phyloP scores from a whole-genome alignment of 225 moss, liverwort and hornwort genomes.

The Physcomitrellopsis africana region DNA sequence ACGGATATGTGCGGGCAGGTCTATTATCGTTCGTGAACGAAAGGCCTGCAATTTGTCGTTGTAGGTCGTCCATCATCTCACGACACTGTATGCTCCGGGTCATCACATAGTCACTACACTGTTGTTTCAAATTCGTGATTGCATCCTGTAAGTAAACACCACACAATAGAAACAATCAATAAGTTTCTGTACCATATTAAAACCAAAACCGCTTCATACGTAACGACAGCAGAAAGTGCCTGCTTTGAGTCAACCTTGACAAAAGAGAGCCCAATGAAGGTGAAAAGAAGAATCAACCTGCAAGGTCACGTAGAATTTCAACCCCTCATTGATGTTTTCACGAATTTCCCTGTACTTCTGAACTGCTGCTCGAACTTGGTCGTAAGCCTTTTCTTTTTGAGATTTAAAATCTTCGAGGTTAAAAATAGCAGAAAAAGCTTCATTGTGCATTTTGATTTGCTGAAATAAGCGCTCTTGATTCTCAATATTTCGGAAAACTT shows the following conservation, averaged over 20 bases:
- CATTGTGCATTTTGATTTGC: constrained; percentile 91
- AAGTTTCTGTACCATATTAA: background rate
- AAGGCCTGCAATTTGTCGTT: constrained; percentile 93
- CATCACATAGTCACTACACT: constrained; percentile 98
- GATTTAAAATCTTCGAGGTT: constrained; percentile 90
- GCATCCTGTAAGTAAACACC: constrained; percentile 69
- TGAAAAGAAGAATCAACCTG: constrained; percentile 57
- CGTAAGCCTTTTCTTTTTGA: constrained; percentile 80
- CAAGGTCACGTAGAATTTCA: constrained; percentile 97
- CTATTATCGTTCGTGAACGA: constrained; percentile 75
- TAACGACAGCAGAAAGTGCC: constrained; percentile 8
- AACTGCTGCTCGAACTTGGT: constrained; percentile 82
- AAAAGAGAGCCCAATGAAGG: constrained; percentile 1
- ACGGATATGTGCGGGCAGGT: constrained; percentile 70
- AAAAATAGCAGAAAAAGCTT: constrained; percentile 87
- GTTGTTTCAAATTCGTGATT: constrained; percentile 94
- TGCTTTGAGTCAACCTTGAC: background rate
- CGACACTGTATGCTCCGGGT: constrained; percentile 98
- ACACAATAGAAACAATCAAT: constrained; percentile 8
- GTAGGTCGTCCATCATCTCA: constrained; percentile 98
- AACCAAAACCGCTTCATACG: background rate
- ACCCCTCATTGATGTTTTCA: constrained; percentile 98
- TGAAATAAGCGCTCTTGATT: constrained; percentile 84
- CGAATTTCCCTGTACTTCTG: constrained; percentile 94
- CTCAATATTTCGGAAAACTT: constrained; percentile 85